phyloP scores from a whole-genome alignment of 805 yeast genomes.

The Hagleromyces aurorensis region DNA sequence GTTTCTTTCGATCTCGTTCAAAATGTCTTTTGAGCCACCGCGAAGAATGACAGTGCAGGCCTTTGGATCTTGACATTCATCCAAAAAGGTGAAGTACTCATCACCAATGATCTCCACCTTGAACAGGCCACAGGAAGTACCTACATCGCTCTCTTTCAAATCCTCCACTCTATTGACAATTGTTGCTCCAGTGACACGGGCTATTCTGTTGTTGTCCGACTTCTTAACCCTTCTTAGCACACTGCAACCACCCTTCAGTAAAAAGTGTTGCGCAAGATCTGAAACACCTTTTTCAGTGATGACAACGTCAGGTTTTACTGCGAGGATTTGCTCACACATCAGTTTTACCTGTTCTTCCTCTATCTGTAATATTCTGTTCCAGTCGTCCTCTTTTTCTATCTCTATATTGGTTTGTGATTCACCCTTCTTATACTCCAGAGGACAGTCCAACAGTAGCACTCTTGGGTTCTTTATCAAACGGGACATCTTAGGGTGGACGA shows the following conservation, averaged over 20 bases:
- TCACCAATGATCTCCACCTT: conserved; percentile 94
- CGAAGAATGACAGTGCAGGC: conserved; percentile 92
- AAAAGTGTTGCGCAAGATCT: conserved; percentile 93
- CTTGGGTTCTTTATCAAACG: conserved; percentile 84
- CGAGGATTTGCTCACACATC: conserved; percentile 77
- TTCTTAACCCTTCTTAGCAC: conserved; percentile 92
- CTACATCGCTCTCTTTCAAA: conserved; percentile 82
- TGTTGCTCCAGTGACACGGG: conserved; percentile 96
- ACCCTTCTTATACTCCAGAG: conserved; percentile 96
- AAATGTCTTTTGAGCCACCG: conserved; percentile 94
- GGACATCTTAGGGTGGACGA: conserved; percentile 98
- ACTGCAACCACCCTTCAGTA: conserved; percentile 87
- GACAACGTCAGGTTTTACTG: conserved; percentile 86
- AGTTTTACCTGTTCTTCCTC: conserved; percentile 94
- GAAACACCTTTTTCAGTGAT: conserved; percentile 98
- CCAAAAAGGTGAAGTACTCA: conserved; percentile 85
- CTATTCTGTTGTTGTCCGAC: conserved; percentile 91
- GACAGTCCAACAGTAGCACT: conserved; percentile 85
- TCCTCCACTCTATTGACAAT: conserved; percentile 95
- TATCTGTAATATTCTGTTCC: conserved; percentile 90
- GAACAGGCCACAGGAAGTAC: conserved; percentile 82
- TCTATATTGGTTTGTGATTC: conserved; percentile 98
- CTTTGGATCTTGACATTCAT: conserved; percentile 72
- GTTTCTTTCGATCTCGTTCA: conserved; percentile 94
- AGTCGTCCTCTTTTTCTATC: conserved; percentile 91